These are phyloP conservation scores for Candida nonsorbophila DNA, from an alignment of 805 yeast species.

Conservation along the genomic window DNA sequence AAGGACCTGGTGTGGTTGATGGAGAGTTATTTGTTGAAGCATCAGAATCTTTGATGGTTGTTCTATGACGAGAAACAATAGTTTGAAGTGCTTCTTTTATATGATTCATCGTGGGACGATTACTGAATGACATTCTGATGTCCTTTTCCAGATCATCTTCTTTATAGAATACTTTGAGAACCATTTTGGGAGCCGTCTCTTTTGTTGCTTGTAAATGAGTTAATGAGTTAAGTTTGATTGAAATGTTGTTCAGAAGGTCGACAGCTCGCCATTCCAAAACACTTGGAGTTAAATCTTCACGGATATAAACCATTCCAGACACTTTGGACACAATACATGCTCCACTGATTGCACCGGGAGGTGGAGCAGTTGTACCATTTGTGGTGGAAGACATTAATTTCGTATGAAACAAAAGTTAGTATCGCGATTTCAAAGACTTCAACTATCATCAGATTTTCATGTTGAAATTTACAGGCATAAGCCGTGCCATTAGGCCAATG, in stretches of 20 bases:
- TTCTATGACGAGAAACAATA: slow-evolving; percentile 60
- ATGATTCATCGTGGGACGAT: slow-evolving; percentile 69
- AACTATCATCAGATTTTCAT: no score
- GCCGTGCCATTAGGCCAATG: background rate
- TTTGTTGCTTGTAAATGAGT: slow-evolving; percentile 65
- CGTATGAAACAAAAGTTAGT: background rate
- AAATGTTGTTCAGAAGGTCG: slow-evolving; percentile 28
- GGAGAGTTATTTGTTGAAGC: slow-evolving; percentile 7
- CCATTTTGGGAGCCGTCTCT: slow-evolving; percentile 60
- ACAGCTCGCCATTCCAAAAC: slow-evolving; percentile 40
- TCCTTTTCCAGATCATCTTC: slow-evolving; percentile 24
- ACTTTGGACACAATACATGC: slow-evolving; percentile 38
- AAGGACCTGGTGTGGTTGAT: slow-evolving; percentile 9
- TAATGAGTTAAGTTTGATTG: slow-evolving; percentile 30
- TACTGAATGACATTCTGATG: slow-evolving; percentile 55
- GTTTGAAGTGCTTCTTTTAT: slow-evolving; percentile 65
- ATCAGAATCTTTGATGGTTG: slow-evolving; percentile 40
- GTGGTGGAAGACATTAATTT: background rate
- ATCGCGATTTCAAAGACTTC: no score
- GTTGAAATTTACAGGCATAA: no score
- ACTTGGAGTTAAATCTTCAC: slow-evolving; percentile 39
- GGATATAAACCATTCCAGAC: slow-evolving; percentile 34
- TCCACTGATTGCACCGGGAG: slow-evolving; percentile 12
- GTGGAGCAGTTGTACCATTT: background rate
- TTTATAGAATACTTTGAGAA: slow-evolving; percentile 51